Percentiles rank a stretch among this genome's conserved stretches.
Conservation (phyloP, 2,329 filamentous ascomycete species). For the Aphanocladium album region DNA sequence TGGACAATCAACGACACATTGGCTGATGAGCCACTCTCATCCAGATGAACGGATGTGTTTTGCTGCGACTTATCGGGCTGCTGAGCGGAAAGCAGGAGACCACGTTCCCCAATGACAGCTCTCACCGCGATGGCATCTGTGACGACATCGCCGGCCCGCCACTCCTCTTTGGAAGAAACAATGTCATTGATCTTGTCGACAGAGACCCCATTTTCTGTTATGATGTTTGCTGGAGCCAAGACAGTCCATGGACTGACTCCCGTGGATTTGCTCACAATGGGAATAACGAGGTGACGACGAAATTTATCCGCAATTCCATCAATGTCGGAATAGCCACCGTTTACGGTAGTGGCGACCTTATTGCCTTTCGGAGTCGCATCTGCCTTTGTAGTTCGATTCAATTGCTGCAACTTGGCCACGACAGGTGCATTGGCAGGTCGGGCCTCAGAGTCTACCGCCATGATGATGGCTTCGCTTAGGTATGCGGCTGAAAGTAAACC, state of each 20-base stretch:
- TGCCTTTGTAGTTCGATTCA: not conserved
- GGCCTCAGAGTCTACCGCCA: constrained; percentile 5
- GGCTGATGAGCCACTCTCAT: constrained; percentile 8
- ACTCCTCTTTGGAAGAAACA: not conserved
- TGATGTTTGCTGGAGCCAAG: not conserved
- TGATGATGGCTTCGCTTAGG: constrained; percentile 1
- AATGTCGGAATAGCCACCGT: not conserved
- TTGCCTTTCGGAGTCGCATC: not conserved
- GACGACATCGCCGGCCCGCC: not conserved
- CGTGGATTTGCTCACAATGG: not conserved
- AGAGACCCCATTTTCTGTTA: not conserved
- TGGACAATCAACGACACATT: not conserved
- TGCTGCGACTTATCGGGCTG: not conserved
- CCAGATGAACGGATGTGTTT: constrained; percentile 3
- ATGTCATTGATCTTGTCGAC: constrained; percentile 6
- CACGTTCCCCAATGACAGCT: not conserved
- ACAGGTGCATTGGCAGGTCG: not conserved
- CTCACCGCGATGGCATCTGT: not conserved
- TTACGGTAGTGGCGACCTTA: not conserved
- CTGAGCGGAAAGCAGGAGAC: constrained; percentile 1
- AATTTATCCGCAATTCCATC: constrained; percentile 8
- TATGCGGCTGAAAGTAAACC: not conserved
- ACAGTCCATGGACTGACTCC: not conserved
- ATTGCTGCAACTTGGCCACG: not conserved
- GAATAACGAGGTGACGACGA: not conserved